phyloP scores from a whole-genome alignment of 371 early-diverging fungal genomes.

The Mucor saturninus region DNA sequence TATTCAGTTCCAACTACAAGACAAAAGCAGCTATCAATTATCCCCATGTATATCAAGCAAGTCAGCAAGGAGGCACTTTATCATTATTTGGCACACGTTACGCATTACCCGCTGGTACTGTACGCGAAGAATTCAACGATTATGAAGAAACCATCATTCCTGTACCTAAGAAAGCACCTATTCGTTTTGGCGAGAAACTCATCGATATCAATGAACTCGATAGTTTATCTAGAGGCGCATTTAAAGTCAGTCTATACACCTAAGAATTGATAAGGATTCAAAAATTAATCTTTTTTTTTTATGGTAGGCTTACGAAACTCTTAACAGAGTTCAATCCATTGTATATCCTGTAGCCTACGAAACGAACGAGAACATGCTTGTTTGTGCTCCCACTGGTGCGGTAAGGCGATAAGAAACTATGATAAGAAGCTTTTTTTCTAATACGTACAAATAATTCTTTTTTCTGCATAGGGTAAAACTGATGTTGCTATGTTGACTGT shows the following conservation, averaged over 20 bases:
- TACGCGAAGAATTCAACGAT: constrained; percentile 65
- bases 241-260: constrained; percentile 53
- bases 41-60: constrained; percentile 67
- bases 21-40: constrained; percentile 43
- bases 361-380: constrained; percentile 97
- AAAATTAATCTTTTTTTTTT: not conserved
- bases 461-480: constrained; percentile 90
- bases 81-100: constrained; percentile 69
- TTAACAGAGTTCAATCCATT: constrained; percentile 95
- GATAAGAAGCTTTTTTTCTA: constrained; percentile 10
- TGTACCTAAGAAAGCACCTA: constrained; percentile 64
- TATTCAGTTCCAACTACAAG: constrained; percentile 46
- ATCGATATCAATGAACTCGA: constrained; percentile 73
- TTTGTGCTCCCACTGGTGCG: constrained; percentile 99
- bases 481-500: constrained; percentile 97
- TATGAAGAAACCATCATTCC: constrained; percentile 88
- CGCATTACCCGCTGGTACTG: constrained; percentile 75
- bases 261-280: too few species aligned
- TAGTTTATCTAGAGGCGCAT: constrained; percentile 74
- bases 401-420: constrained; percentile 44
- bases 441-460: not conserved
- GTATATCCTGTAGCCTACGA: constrained; percentile 92
- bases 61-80: constrained; percentile 53
- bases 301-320: constrained; percentile 73
- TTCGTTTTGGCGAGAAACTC: constrained; percentile 60